These are phyloP conservation scores for Heritiera littoralis DNA, from an alignment of 345 rosid species.

Conservation along the genomic window DNA sequence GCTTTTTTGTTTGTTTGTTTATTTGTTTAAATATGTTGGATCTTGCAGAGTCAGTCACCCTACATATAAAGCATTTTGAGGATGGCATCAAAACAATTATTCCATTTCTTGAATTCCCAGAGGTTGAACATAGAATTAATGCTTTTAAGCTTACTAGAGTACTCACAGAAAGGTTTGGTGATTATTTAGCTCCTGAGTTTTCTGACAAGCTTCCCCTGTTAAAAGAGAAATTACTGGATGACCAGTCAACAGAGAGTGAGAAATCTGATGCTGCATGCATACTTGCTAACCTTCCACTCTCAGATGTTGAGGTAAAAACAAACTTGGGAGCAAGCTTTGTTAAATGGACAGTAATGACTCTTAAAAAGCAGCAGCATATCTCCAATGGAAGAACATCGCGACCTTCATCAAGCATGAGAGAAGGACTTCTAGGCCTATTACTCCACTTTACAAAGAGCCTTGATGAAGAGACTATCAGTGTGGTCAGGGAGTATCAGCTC, in stretches of 20 bases:
- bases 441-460: conserved; percentile 37
- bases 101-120: conserved; percentile 34
- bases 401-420: conserved; percentile 35
- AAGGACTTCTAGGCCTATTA: conserved; percentile 47
- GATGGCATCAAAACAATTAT: conserved; percentile 38
- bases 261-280: conserved; percentile 46
- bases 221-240: conserved; percentile 37
- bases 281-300: conserved; percentile 43
- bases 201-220: conserved; percentile 33
- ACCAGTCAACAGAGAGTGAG: conserved; percentile 38
- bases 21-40: conserved; percentile 18
- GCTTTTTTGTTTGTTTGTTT: not conserved
- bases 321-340: conserved; percentile 38
- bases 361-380: conserved; percentile 24
- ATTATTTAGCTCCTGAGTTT: conserved; percentile 39
- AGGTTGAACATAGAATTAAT: conserved; percentile 35
- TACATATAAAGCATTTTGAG: conserved; percentile 28
- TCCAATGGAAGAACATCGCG: conserved; percentile 29
- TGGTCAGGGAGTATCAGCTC: conserved; percentile 33
- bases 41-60: conserved; percentile 39
- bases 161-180: conserved; percentile 37
- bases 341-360: conserved; percentile 33
- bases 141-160: conserved; percentile 41
- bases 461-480: conserved; percentile 24
- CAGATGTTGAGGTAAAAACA: conserved; percentile 33